These are phyloP conservation scores for Aegilops speltoides DNA, from an alignment of 176 grass and related monocot species.

Conservation along the genomic window DNA sequence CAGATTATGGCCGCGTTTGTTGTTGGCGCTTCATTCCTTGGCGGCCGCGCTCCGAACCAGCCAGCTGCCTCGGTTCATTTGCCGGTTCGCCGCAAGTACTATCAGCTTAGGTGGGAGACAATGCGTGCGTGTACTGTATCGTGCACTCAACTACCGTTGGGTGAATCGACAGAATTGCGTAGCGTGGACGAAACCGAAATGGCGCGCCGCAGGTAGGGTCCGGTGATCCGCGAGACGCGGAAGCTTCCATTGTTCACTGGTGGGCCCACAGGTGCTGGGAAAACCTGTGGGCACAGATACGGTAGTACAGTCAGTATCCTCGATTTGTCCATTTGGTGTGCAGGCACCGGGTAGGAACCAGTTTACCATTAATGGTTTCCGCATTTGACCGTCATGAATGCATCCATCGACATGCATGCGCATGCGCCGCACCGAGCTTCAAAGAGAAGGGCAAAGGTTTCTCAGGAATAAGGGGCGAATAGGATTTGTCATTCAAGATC, in stretches of 20 bases:
- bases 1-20: conserved; percentile 5
- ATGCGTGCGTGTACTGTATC: background rate
- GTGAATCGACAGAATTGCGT: background rate
- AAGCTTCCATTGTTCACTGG: background rate
- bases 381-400: background rate
- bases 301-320: background rate
- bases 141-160: background rate
- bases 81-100: background rate
- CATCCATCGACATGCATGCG: background rate
- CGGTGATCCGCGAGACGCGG: background rate
- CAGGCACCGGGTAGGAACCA: background rate
- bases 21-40: background rate
- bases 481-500: no score
- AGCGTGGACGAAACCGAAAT: background rate
- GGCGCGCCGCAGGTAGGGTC: background rate
- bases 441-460: no score
- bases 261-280: background rate
- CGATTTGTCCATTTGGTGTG: background rate
- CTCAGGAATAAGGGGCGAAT: no score
- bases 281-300: background rate
- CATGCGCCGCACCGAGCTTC: background rate
- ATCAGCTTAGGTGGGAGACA: background rate
- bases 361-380: background rate
- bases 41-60: background rate
- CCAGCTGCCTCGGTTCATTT: no score